Evolutionary conservation across 177 flowering plant genomes (phyloP).

Genomic region (Vitis hybrid): DNA sequence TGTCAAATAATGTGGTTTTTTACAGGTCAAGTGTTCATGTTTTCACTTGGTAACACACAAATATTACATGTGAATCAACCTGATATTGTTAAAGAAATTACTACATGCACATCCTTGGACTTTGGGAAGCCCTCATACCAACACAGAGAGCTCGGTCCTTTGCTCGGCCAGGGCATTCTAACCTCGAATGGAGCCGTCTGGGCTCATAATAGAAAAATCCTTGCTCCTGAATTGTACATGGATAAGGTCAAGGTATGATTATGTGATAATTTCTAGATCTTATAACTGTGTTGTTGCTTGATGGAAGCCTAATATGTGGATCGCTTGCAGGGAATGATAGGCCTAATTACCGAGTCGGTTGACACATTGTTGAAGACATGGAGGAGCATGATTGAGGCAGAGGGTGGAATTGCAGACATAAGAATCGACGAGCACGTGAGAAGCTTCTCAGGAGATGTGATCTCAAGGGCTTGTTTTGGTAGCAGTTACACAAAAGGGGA

Average conservation of each 20-base stretch:
- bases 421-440: conserved; percentile 41
- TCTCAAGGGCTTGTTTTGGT: conserved; percentile 55
- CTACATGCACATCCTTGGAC: conserved; percentile 25
- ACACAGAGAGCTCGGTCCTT: conserved; percentile 18
- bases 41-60: conserved; percentile 30
- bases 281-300: too few relatives aligned
- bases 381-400: conserved; percentile 24
- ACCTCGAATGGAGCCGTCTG: conserved; percentile 34
- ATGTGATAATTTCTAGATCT: too few relatives aligned
- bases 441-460: conserved; percentile 46
- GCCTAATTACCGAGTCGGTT: conserved; percentile 27
- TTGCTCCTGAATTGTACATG: conserved; percentile 36
- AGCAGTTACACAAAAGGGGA: conserved; percentile 35
- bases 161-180: conserved; percentile 35
- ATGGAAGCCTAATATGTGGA: neutral
- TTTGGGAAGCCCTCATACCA: conserved; percentile 34
- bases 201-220: conserved; percentile 33
- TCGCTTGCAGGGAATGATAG: conserved; percentile 34
- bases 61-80: conserved; percentile 20
- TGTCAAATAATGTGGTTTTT: too few relatives aligned
- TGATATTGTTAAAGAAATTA: conserved; percentile 30
- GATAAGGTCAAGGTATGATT: conserved; percentile 35
- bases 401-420: conserved; percentile 33
- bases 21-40: conserved; percentile 20
- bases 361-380: conserved; percentile 22